Conservation (phyloP, 139 green algal genomes). For the Desmodesmus armatus region DNA sequence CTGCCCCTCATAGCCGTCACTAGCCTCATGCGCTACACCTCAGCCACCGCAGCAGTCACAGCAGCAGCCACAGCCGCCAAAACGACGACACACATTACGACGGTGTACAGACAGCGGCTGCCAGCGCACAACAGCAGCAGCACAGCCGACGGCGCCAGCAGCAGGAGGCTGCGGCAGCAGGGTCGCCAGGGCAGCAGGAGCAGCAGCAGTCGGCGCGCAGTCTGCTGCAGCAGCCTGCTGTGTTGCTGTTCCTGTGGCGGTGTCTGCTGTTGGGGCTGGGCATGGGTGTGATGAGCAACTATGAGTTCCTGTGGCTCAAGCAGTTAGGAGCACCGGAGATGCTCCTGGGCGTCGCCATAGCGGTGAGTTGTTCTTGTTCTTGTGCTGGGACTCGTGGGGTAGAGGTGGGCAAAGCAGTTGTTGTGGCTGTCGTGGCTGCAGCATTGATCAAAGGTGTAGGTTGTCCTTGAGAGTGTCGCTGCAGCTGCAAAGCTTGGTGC, state of each 20-base stretch:
- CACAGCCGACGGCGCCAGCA: background rate
- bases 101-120: background rate
- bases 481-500: too few relatives aligned
- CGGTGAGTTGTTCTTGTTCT: constrained; percentile 13
- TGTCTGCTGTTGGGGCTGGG: constrained; percentile 52
- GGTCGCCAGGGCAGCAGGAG: background rate
- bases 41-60: background rate
- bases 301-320: constrained; percentile 57
- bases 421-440: background rate
- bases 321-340: constrained; percentile 37
- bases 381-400: background rate
- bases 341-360: constrained; percentile 56
- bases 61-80: background rate
- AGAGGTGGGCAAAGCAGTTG: background rate
- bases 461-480: too few relatives aligned
- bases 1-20: constrained; percentile 20
- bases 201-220: background rate
- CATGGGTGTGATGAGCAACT: constrained; percentile 48
- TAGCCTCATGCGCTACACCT: background rate
- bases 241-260: constrained; percentile 50
- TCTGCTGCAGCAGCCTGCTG: constrained; percentile 20
- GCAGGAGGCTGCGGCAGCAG: background rate
- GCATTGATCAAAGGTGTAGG: background rate
- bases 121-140: background rate
- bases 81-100: background rate